Conservation (phyloP, 208 protist genomes). For the Angomonas ambiguus region DNA sequence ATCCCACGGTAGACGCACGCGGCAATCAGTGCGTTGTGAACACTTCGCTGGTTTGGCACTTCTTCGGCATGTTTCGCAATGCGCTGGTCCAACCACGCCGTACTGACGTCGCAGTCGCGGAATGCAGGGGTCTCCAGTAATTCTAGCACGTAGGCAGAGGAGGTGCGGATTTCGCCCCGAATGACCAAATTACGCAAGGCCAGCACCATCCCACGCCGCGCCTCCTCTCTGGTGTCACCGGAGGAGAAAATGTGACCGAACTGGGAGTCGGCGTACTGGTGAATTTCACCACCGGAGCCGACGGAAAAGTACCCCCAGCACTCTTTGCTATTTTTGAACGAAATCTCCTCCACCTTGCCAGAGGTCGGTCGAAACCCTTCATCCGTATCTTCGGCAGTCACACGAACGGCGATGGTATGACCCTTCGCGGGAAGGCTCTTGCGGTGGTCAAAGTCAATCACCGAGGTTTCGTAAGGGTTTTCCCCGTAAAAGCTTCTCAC, state of each 20-base stretch:
- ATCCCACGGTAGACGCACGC: conserved; percentile 64
- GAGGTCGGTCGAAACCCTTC: conserved; percentile 95
- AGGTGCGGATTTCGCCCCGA: conserved; percentile 94
- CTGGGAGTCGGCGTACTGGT: conserved; percentile 96
- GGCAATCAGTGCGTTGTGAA: conserved; percentile 69
- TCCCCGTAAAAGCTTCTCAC: conserved; percentile 93
- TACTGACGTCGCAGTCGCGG: conserved; percentile 72
- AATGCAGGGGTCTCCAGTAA: conserved; percentile 84
- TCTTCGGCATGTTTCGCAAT: conserved; percentile 60
- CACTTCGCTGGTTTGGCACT: conserved; percentile 40
- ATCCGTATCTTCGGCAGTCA: conserved; percentile 97
- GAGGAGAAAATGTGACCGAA: conserved; percentile 98
- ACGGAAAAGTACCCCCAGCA: conserved; percentile 99
- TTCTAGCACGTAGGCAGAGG: conserved; percentile 92
- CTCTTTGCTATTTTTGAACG: conserved; percentile 93
- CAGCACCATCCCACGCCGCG: conserved; percentile 89
- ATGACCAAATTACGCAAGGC: conserved; percentile 94
- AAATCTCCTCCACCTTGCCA: conserved; percentile 92
- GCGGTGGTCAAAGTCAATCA: conserved; percentile 89
- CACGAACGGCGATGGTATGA: conserved; percentile 95
- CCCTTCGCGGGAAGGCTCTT: conserved; percentile 53
- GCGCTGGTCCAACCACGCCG: conserved; percentile 82
- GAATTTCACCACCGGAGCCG: conserved; percentile 75
- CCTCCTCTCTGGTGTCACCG: conserved; percentile 91
- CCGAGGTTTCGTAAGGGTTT: conserved; percentile 41